Evolutionary conservation across 2,329 filamentous ascomycete species (phyloP).

Genomic region (Cytospora mali): DNA sequence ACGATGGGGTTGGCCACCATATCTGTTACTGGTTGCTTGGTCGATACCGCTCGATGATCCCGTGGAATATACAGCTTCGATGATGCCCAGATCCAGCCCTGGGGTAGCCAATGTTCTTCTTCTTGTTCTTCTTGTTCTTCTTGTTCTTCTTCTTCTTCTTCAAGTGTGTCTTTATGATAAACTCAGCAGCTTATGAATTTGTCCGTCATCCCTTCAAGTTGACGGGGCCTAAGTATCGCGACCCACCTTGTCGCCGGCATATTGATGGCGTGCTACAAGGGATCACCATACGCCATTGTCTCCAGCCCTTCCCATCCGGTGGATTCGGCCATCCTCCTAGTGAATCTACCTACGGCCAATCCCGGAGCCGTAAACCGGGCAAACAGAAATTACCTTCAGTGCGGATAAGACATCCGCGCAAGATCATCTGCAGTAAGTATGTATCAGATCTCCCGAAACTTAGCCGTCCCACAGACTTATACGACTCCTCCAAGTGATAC

Average conservation of each 20-base stretch:
- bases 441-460: not conserved
- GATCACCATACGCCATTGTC: slow-evolving; percentile 3
- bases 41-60: not conserved
- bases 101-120: not conserved
- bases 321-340: not conserved
- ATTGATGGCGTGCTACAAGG: slow-evolving; percentile 19
- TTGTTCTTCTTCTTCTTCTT: too few species aligned
- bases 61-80: too few species aligned
- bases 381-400: not conserved
- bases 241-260: not conserved
- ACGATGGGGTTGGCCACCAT: not conserved
- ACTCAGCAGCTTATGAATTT: not conserved
- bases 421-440: not conserved
- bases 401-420: not conserved
- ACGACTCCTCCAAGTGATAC: not conserved
- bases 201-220: not conserved
- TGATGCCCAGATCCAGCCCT: not conserved
- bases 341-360: not conserved
- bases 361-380: not conserved
- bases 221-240: not conserved
- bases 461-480: not conserved
- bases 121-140: too few species aligned
- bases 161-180: not conserved
- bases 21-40: not conserved
- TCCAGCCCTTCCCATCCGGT: not conserved